phyloP scores from a whole-genome alignment of 352 stramenopile genomes.

The Globisporangium mamillatum region DNA sequence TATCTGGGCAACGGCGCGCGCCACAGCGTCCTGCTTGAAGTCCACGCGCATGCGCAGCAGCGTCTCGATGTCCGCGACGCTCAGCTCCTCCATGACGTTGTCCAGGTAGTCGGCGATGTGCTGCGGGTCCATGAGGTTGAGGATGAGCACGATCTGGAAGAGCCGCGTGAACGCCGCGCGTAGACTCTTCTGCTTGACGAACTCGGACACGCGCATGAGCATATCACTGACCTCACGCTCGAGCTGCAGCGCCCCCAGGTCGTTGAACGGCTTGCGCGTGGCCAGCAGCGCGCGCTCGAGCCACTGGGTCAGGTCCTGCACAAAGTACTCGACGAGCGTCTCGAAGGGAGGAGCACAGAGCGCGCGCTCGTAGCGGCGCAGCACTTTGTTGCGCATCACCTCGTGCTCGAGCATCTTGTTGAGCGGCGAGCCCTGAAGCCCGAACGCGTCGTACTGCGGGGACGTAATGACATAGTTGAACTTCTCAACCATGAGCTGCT shows the following conservation, averaged over 20 bases:
- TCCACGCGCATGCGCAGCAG: conserved; percentile 70
- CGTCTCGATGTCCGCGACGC: conserved; percentile 42
- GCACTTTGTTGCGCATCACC: conserved; percentile 60
- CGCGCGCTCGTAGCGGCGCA: conserved; percentile 56
- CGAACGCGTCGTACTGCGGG: conserved; percentile 62
- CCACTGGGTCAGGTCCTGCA: conserved; percentile 55
- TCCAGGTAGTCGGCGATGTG: conserved; percentile 71
- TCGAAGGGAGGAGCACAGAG: conserved; percentile 68
- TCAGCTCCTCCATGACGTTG: conserved; percentile 48
- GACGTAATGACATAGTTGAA: conserved; percentile 68
- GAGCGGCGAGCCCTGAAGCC: conserved; percentile 60
- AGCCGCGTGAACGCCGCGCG: conserved; percentile 65
- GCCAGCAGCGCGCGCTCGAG: conserved; percentile 49
- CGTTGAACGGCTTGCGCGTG: conserved; percentile 69
- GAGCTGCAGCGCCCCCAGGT: conserved; percentile 74
- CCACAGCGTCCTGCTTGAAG: conserved; percentile 56
- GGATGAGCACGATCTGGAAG: conserved; percentile 74
- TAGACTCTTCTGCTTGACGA: conserved; percentile 57
- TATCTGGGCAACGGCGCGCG: conserved; percentile 35
- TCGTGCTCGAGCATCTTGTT: conserved; percentile 63
- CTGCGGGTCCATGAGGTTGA: conserved; percentile 74
- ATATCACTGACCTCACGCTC: conserved; percentile 73
- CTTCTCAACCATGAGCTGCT: conserved; percentile 41
- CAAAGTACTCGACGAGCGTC: conserved; percentile 56
- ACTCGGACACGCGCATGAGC: conserved; percentile 43